Evolutionary conservation across 768 basidiomycete genomes (phyloP).

Genomic region (Suillus brevipes): DNA sequence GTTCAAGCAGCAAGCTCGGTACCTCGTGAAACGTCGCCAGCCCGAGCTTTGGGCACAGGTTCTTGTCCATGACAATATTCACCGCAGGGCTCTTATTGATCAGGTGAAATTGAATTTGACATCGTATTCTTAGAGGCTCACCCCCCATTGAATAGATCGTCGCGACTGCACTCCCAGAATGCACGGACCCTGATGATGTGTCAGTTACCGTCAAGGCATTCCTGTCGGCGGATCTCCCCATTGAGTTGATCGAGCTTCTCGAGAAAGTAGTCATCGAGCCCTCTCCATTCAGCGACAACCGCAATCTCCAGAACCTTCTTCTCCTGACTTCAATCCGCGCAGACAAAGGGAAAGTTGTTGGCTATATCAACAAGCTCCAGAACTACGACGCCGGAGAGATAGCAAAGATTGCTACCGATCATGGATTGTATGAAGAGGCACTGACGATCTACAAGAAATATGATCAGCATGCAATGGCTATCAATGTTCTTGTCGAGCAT

Average conservation of each 20-base stretch:
- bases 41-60: conserved; percentile 97
- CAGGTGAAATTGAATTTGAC: conserved; percentile 51
- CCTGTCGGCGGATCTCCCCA: conserved; percentile 93
- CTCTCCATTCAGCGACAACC: conserved; percentile 97
- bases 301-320: conserved; percentile 92
- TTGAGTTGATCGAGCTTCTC: conserved; percentile 93
- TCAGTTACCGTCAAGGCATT: conserved; percentile 98
- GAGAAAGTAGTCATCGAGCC: conserved; percentile 99
- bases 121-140: not conserved
- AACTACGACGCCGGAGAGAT: conserved; percentile 96
- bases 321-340: conserved; percentile 95
- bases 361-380: conserved; percentile 95
- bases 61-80: conserved; percentile 81
- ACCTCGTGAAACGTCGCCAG: conserved; percentile 93
- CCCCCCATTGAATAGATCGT: conserved; percentile 58
- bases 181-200: conserved; percentile 97
- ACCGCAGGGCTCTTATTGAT: conserved; percentile 92
- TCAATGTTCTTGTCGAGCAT: conserved; percentile 97
- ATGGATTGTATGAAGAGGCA: conserved; percentile 94
- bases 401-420: conserved; percentile 94
- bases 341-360: conserved; percentile 97
- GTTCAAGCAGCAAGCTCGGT: conserved; percentile 99
- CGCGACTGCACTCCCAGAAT: conserved; percentile 93
- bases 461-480: conserved; percentile 91
- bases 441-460: conserved; percentile 98